Evolutionary conservation across 1,139 yeast genomes (phyloP), one percentile per base, ranked within the genome.

Genomic region (Sugiyamaella novakii): DNA sequence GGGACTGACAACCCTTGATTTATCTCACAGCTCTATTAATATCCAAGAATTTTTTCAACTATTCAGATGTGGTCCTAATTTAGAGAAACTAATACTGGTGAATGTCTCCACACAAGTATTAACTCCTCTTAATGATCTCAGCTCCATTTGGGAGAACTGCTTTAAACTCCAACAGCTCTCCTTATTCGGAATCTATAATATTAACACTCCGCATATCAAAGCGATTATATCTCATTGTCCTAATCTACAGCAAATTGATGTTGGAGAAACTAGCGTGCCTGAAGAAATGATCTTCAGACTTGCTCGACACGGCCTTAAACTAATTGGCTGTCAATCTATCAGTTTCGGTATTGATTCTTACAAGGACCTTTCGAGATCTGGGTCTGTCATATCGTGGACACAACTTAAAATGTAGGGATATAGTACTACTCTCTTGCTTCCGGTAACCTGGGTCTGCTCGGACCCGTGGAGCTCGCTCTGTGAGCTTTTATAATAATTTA

Each of bases 301-400:
- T 7, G 24, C 24, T 5, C 24, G 21, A 4, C 38, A 28, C 27
- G 40, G 46, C 4, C 38, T 34, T 10, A 31, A 17, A 12, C 12
- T 27, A 11, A 34, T 42, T 17, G 46, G 46, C 31, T 42, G 46
- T 19, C 24, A 42, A 34, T 33, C 38, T 6, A 28, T 42, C 24
- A 17, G 30, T 4, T 25, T 42, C 11, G 25, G 36, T n/a, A 6
- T 42, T 11, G 46, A 42, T 27, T 33, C 34, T 2, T 25, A 33
- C 22, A 11, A 17, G 14, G 31, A 17, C 22, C 29, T 41, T 15
- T 25, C 29, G 12, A 6, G 7, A 8, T 27, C 42, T 4, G 15
- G 25, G 14, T 14, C 25, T 7, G 7, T 14, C 25, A 34, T 34
- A 10, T 19, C 17, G 6, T 34, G 12, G 10, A 14, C 11, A 11